Evolutionary conservation across 768 basidiomycete genomes (phyloP).

Genomic region (Termitomyces sp.): DNA sequence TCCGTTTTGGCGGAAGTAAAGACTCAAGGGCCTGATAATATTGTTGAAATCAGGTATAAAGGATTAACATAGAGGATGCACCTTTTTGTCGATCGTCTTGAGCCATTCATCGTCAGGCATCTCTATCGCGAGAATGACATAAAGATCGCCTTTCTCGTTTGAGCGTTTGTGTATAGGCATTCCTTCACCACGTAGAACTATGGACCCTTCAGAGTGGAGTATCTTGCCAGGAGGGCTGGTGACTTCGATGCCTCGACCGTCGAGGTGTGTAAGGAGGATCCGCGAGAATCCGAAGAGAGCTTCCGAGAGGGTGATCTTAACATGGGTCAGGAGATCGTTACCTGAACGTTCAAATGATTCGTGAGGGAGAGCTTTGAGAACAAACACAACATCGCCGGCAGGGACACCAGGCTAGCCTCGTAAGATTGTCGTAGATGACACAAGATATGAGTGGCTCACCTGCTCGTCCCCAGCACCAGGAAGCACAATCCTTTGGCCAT

Average conservation of each 20-base stretch:
- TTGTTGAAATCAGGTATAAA: neutral
- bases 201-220: constrained; percentile 69
- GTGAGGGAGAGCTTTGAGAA: constrained; percentile 65
- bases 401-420: constrained; percentile 70
- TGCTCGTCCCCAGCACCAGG: constrained; percentile 91
- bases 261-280: constrained; percentile 86
- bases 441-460: constrained; percentile 36
- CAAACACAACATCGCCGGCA: constrained; percentile 89
- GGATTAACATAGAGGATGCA: constrained; percentile 21
- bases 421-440: neutral
- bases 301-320: constrained; percentile 89
- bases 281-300: constrained; percentile 94
- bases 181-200: constrained; percentile 79
- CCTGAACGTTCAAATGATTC: constrained; percentile 81
- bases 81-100: constrained; percentile 55
- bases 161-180: constrained; percentile 77
- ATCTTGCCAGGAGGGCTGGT: constrained; percentile 72
- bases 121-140: constrained; percentile 80
- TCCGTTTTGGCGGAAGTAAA: constrained; percentile 75
- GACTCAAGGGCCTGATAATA: constrained; percentile 51
- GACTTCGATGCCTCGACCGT: constrained; percentile 87
- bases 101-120: constrained; percentile 87
- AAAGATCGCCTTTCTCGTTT: constrained; percentile 75
- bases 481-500: constrained; percentile 82
- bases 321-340: constrained; percentile 73